Conservation (phyloP, 2,329 filamentous ascomycete species). For the Amylocarpus encephaloides region DNA sequence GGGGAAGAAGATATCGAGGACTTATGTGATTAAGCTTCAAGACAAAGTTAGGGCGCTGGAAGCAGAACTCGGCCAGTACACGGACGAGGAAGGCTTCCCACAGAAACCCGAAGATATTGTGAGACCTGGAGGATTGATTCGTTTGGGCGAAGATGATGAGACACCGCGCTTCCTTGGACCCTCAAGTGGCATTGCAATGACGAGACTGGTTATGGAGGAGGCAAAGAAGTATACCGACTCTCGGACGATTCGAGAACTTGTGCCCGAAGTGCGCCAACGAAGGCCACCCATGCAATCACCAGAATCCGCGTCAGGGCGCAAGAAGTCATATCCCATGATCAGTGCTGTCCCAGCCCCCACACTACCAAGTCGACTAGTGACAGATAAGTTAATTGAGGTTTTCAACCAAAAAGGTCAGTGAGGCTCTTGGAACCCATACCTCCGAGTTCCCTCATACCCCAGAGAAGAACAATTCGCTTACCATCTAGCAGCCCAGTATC, state of each 20-base stretch:
- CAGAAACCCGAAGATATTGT: conserved; percentile 79
- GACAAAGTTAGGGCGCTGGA: conserved; percentile 79
- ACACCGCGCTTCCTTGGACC: conserved; percentile 82
- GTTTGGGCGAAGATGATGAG: conserved; percentile 79
- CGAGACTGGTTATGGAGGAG: conserved; percentile 89
- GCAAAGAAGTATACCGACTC: conserved; percentile 90
- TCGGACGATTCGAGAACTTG: conserved; percentile 85
- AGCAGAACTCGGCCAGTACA: conserved; percentile 70
- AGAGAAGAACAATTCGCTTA: conserved; percentile 7
- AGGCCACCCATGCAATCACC: conserved; percentile 61
- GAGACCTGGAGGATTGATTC: conserved; percentile 77
- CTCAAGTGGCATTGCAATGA: conserved; percentile 93
- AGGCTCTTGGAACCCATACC: background rate
- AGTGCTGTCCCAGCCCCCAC: conserved; percentile 74
- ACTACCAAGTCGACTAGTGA: conserved; percentile 67
- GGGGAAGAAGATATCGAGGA: conserved; percentile 77
- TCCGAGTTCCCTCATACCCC: background rate
- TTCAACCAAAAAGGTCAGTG: conserved; percentile 74
- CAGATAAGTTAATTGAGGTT: conserved; percentile 73
- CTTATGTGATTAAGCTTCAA: conserved; percentile 88
- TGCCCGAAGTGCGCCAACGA: conserved; percentile 64
- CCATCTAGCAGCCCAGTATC: conserved; percentile 63
- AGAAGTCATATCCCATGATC: conserved; percentile 85
- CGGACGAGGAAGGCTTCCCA: conserved; percentile 66
- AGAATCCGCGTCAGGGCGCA: conserved; percentile 49